Evolutionary conservation across 2,329 filamentous ascomycete genomes (phyloP).

Genomic region (Aspergillus flavus): DNA sequence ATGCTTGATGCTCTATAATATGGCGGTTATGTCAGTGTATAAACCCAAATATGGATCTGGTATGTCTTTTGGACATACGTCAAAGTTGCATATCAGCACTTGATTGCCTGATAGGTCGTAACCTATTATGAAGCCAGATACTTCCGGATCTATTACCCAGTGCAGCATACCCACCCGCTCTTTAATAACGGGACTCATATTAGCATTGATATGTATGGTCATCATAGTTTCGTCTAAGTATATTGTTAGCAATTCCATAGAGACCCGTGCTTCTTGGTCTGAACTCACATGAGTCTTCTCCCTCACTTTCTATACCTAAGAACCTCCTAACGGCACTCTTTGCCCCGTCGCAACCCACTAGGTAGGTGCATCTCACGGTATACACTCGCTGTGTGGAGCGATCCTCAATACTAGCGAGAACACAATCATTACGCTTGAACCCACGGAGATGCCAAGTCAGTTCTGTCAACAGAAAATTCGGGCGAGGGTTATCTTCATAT

Average conservation of each 20-base stretch:
- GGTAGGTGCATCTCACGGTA: slow-evolving; percentile 33
- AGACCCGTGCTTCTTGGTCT: slow-evolving; percentile 26
- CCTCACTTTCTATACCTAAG: slow-evolving; percentile 43
- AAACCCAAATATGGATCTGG: background rate
- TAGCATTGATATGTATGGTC: slow-evolving; percentile 50
- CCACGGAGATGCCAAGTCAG: background rate
- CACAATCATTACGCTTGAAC: slow-evolving; percentile 23
- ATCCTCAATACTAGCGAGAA: slow-evolving; percentile 35
- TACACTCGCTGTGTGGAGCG: slow-evolving; percentile 26
- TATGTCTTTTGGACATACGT: slow-evolving; percentile 29
- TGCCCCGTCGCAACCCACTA: slow-evolving; percentile 44
- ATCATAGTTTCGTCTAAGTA: slow-evolving; percentile 38
- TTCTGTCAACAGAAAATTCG: background rate
- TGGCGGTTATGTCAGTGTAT: background rate
- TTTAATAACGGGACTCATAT: slow-evolving; percentile 42
- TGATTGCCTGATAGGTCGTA: slow-evolving; percentile 39
- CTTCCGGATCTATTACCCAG: slow-evolving; percentile 49
- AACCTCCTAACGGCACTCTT: slow-evolving; percentile 32
- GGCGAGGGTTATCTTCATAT: background rate
- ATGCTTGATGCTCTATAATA: slow-evolving; percentile 33
- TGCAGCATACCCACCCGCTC: slow-evolving; percentile 48
- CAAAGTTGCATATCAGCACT: slow-evolving; percentile 50
- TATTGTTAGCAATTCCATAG: background rate
- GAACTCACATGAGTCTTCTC: slow-evolving; percentile 45
- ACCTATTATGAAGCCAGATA: slow-evolving; percentile 49